phyloP scores from a whole-genome alignment of 2,329 filamentous ascomycete genomes.

The Dactylellina haptotyla region DNA sequence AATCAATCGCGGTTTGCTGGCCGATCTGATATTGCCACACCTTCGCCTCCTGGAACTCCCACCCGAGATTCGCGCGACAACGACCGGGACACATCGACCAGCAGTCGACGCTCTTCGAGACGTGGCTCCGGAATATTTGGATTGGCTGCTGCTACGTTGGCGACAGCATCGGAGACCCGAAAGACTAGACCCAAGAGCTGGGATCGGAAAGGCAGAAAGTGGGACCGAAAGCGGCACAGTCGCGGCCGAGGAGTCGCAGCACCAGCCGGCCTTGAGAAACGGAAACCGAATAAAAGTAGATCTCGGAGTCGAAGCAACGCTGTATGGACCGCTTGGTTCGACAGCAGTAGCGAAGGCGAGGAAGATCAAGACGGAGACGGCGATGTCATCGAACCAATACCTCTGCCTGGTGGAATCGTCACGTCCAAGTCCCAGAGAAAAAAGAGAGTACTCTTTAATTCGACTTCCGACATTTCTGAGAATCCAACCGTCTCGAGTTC shows the following conservation, averaged over 20 bases:
- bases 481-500: slow-evolving; percentile 39
- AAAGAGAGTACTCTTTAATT: slow-evolving; percentile 47
- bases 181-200: slow-evolving; percentile 44
- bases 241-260: slow-evolving; percentile 36
- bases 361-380: slow-evolving; percentile 18
- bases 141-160: slow-evolving; percentile 37
- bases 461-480: slow-evolving; percentile 51
- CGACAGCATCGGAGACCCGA: slow-evolving; percentile 12
- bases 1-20: slow-evolving; percentile 45
- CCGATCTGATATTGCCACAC: slow-evolving; percentile 50
- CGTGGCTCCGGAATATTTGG: slow-evolving; percentile 52
- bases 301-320: slow-evolving; percentile 43
- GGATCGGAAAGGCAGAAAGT: slow-evolving; percentile 33
- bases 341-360: slow-evolving; percentile 48
- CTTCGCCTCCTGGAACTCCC: slow-evolving; percentile 44
- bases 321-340: slow-evolving; percentile 51
- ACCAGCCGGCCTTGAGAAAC: slow-evolving; percentile 43
- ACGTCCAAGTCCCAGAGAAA: slow-evolving; percentile 49
- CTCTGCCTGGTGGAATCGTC: slow-evolving; percentile 46
- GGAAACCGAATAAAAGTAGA: slow-evolving; percentile 42
- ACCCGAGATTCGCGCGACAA: slow-evolving; percentile 36
- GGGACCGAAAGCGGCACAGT: slow-evolving; percentile 44
- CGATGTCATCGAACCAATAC: slow-evolving; percentile 50
- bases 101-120: slow-evolving; percentile 44
- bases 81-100: slow-evolving; percentile 40